phyloP scores from a whole-genome alignment of 148 eudicot species.

The Arctostaphylos glauca region DNA sequence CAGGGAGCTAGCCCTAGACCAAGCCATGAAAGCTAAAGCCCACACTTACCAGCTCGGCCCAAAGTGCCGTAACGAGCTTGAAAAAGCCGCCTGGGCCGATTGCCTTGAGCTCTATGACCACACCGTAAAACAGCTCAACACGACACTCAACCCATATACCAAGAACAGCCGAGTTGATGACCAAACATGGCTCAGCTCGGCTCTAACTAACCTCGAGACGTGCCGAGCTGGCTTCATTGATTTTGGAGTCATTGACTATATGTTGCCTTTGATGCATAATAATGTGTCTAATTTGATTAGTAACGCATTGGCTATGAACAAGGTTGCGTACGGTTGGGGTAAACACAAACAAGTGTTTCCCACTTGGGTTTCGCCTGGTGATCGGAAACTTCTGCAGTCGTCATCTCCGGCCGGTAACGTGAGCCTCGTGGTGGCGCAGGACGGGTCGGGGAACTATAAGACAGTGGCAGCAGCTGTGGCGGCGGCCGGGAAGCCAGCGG shows the following conservation, averaged over 20 bases:
- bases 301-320: conserved; percentile 60
- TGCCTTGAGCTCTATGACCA: conserved; percentile 65
- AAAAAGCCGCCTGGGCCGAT: conserved; percentile 64
- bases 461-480: conserved; percentile 48
- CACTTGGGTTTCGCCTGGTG: conserved; percentile 45
- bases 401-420: conserved; percentile 26
- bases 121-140: conserved; percentile 47
- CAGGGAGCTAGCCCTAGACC: conserved; percentile 39
- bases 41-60: conserved; percentile 30
- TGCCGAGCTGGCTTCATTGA: conserved; percentile 58
- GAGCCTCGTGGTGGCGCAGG: conserved; percentile 68
- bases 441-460: conserved; percentile 66
- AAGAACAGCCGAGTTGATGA: conserved; percentile 32
- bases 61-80: conserved; percentile 31
- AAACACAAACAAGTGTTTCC: conserved; percentile 39
- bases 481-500: conserved; percentile 33
- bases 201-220: conserved; percentile 63
- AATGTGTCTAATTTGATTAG: conserved; percentile 55
- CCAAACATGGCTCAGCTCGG: conserved; percentile 80
- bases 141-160: conserved; percentile 26
- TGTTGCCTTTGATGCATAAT: conserved; percentile 31
- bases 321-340: conserved; percentile 16
- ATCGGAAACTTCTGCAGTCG: conserved; percentile 45
- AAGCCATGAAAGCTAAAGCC: conserved; percentile 29
- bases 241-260: conserved; percentile 30